Evolutionary conservation across 2,329 filamentous ascomycete genomes (phyloP).

Genomic region (Cladosporium velox): DNA sequence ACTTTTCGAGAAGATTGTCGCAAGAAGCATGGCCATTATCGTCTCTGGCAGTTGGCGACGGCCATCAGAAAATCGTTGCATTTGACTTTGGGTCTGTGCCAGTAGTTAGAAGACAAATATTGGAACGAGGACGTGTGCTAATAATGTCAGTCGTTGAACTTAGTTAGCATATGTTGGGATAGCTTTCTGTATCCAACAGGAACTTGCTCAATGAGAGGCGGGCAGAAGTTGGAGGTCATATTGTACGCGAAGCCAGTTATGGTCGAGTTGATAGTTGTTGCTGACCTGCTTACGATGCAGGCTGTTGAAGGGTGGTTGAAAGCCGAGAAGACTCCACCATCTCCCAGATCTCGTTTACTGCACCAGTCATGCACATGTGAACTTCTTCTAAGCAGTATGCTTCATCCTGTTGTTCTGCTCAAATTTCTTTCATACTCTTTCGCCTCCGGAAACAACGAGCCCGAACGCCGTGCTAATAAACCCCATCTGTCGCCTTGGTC

Average conservation of each 20-base stretch:
- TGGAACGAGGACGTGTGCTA: background rate
- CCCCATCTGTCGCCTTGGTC: slow-evolving; percentile 2
- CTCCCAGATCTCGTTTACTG: background rate
- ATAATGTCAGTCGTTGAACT: background rate
- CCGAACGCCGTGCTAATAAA: slow-evolving; percentile 18
- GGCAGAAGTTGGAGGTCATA: background rate
- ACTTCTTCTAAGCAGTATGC: background rate
- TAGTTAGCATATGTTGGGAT: background rate
- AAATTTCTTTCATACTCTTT: slow-evolving; percentile 2
- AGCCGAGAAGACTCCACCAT: background rate
- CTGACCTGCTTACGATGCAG: background rate
- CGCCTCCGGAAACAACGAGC: background rate
- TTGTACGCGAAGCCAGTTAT: background rate
- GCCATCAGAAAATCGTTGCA: background rate
- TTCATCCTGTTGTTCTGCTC: background rate
- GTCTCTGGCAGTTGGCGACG: background rate
- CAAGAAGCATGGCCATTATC: background rate
- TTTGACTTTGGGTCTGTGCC: background rate
- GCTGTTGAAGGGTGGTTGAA: background rate
- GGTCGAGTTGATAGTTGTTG: background rate
- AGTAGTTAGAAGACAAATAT: background rate
- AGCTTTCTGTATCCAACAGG: background rate
- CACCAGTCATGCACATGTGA: background rate
- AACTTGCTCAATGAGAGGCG: background rate
- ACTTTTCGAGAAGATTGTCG: background rate